Evolutionary conservation across 2,329 filamentous ascomycete species (phyloP).

Genomic region (Hypomyces perniciosus): DNA sequence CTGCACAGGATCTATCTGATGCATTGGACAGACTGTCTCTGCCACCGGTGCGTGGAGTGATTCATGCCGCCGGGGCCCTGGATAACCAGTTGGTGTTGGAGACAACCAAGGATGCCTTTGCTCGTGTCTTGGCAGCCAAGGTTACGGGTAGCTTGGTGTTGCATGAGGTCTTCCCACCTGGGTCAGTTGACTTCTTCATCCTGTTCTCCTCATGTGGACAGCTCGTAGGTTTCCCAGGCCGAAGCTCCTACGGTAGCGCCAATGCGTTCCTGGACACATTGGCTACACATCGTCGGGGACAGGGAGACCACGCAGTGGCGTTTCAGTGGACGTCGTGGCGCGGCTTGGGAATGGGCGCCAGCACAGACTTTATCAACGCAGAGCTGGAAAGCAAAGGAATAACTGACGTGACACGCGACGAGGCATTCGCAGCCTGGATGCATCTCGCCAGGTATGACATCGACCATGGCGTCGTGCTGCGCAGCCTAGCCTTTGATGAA

Average conservation of each 20-base stretch:
- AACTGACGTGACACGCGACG: constrained; percentile 9
- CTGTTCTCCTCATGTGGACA: constrained; percentile 6
- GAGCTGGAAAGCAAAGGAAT: constrained; percentile 13
- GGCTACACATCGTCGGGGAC: constrained; percentile 5
- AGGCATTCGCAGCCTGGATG: constrained; percentile 12
- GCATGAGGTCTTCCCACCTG: constrained; percentile 8
- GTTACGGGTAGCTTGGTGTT: no score
- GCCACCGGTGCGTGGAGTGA: no score
- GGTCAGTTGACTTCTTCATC: constrained; percentile 5
- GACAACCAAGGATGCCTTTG: no score
- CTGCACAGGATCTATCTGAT: no score
- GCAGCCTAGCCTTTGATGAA: constrained; percentile 7
- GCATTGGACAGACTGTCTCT: no score
- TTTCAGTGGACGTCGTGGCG: constrained; percentile 11
- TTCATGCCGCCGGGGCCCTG: no score
- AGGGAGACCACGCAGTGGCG: constrained; percentile 8
- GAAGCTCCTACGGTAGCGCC: constrained; percentile 3
- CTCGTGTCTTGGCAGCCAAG: no score
- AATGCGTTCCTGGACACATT: constrained; percentile 6
- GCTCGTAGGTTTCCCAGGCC: constrained; percentile 6
- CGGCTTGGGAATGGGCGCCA: constrained; percentile 8
- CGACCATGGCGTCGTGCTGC: constrained; percentile 7
- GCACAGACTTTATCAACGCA: constrained; percentile 7
- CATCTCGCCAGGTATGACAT: constrained; percentile 9
- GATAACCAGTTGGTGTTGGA: no score